Percentiles rank a stretch among this genome's conserved stretches.
Evolutionary conservation across 2,329 filamentous ascomycete species (phyloP).

Genomic region (Emericellopsis atlantica): DNA sequence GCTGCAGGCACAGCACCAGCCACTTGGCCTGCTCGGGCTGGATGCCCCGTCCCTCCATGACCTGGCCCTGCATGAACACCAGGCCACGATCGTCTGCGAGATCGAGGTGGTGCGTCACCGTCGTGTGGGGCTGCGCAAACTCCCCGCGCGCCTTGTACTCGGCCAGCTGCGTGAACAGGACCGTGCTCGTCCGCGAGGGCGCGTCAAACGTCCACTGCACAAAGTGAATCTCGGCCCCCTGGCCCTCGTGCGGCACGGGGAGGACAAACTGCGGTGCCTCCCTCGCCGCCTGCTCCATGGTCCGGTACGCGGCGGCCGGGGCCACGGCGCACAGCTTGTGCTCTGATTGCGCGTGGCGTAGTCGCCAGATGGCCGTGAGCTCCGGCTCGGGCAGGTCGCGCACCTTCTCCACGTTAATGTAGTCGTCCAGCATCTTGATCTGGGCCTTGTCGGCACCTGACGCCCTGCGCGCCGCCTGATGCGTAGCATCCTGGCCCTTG

Average conservation of each 20-base stretch:
- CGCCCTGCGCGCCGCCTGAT: constrained; percentile 6
- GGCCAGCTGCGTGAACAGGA: constrained; percentile 88
- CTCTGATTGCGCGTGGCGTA: constrained; percentile 64
- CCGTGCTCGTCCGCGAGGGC: constrained; percentile 49
- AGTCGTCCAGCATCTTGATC: constrained; percentile 34
- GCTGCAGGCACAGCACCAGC: constrained; percentile 84
- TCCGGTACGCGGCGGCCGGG: constrained; percentile 57
- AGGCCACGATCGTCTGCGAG: constrained; percentile 60
- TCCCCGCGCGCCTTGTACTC: constrained; percentile 88
- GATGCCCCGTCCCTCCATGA: constrained; percentile 66
- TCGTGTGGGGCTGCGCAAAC: constrained; percentile 85
- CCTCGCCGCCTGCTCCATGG: constrained; percentile 60
- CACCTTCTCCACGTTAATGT: constrained; percentile 70
- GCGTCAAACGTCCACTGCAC: constrained; percentile 88
- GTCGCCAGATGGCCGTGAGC: constrained; percentile 79
- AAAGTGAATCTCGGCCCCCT: constrained; percentile 86
- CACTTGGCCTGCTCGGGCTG: constrained; percentile 74
- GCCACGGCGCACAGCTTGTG: constrained; percentile 77
- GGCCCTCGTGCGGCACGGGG: constrained; percentile 57
- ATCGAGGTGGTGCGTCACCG: constrained; percentile 83
- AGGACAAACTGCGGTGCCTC: constrained; percentile 81
- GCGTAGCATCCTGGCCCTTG: constrained; percentile 5
- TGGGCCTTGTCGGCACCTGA: constrained; percentile 13
- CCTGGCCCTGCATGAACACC: constrained; percentile 74
- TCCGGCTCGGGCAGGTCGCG: constrained; percentile 63